Conservation (phyloP, 2,329 filamentous ascomycete genomes). For the Orbilia oligospora region DNA sequence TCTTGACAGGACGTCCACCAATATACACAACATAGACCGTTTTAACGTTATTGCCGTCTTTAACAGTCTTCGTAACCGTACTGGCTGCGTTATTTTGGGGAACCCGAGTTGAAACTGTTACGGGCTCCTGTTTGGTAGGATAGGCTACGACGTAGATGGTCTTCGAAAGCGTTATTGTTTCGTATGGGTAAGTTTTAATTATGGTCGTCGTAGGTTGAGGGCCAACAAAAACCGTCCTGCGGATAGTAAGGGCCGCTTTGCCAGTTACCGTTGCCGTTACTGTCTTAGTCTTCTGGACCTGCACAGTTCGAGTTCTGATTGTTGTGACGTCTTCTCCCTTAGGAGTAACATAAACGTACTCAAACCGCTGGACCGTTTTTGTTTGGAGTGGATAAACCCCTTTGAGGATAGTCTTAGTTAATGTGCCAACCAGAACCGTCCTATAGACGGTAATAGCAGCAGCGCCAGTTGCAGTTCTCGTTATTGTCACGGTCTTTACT, state of each 20-base stretch:
- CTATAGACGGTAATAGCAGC: neutral
- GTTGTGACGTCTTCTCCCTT: neutral
- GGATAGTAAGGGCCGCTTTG: neutral
- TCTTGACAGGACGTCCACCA: neutral
- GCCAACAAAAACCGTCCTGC: neutral
- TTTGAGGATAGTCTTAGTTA: neutral
- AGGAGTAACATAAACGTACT: neutral
- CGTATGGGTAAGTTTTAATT: neutral
- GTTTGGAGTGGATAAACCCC: neutral
- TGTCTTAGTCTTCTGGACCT: neutral
- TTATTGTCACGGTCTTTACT: neutral
- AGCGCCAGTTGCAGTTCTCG: neutral
- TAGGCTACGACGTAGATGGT: neutral
- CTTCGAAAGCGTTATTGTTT: conserved; percentile 3
- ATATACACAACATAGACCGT: neutral
- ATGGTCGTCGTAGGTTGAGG: neutral
- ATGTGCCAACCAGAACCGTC: neutral
- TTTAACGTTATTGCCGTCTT: neutral
- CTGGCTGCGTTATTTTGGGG: neutral
- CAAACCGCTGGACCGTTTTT: neutral
- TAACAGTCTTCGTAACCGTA: neutral
- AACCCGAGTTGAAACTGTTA: conserved; percentile 1
- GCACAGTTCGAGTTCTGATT: neutral
- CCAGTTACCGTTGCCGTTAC: neutral
- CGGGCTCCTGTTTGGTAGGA: neutral